Evolutionary conservation across 805 yeast genomes (phyloP).

Genomic region (Candida ulmi): DNA sequence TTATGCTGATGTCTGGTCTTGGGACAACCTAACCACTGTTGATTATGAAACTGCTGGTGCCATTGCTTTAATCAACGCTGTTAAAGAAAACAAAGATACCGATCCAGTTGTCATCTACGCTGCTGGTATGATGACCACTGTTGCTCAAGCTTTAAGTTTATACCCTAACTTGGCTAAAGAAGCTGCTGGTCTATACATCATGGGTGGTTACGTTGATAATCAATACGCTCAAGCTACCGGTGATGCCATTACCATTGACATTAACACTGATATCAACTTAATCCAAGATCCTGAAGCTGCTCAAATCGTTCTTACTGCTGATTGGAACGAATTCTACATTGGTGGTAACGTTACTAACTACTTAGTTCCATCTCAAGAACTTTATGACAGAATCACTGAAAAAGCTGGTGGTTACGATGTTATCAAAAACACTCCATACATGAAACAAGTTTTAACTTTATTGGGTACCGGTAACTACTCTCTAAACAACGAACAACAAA

Average conservation of each 20-base stretch:
- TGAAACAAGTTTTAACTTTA: slow-evolving; percentile 24
- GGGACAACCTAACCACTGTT: slow-evolving; percentile 28
- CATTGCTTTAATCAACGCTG: slow-evolving; percentile 34
- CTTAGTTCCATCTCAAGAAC: slow-evolving; percentile 32
- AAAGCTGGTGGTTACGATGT: slow-evolving; percentile 29
- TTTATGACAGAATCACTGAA: slow-evolving; percentile 29
- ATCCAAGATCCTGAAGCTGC: slow-evolving; percentile 43
- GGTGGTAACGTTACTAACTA: slow-evolving; percentile 39
- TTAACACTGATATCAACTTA: slow-evolving; percentile 38
- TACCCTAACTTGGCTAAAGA: slow-evolving; percentile 35
- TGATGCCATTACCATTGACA: slow-evolving; percentile 27
- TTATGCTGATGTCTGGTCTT: slow-evolving; percentile 28
- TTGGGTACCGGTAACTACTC: slow-evolving; percentile 32
- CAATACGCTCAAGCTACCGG: slow-evolving; percentile 33
- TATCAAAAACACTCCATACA: slow-evolving; percentile 25
- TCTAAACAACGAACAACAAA: slow-evolving; percentile 26
- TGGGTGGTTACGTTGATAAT: slow-evolving; percentile 40
- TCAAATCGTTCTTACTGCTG: slow-evolving; percentile 35
- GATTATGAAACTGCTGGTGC: slow-evolving; percentile 30
- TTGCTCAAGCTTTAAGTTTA: slow-evolving; percentile 37
- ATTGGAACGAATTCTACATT: slow-evolving; percentile 33
- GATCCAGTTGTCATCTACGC: slow-evolving; percentile 33
- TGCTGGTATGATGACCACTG: slow-evolving; percentile 39
- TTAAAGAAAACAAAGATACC: slow-evolving; percentile 29
- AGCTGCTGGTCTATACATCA: slow-evolving; percentile 33